These are phyloP conservation scores for Sarcodon sp. DNA, from an alignment of 768 basidiomycete species.

Conservation along the genomic window DNA sequence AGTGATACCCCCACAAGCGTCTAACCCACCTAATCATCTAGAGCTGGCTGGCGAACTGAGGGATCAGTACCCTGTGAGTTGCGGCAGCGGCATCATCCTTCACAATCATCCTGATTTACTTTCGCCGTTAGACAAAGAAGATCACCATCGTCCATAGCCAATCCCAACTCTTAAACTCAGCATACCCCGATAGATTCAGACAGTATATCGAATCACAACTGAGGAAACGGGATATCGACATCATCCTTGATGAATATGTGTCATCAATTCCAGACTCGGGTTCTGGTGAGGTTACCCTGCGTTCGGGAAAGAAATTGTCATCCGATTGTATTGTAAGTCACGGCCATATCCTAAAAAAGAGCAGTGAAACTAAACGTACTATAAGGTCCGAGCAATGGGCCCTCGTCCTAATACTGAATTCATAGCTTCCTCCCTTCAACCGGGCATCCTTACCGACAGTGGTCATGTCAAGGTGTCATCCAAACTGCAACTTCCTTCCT, in stretches of 20 bases:
- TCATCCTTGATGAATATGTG: slow-evolving; percentile 40
- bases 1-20: slow-evolving; percentile 25
- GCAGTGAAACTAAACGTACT: not conserved
- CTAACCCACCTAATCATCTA: slow-evolving; percentile 8
- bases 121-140: slow-evolving; percentile 19
- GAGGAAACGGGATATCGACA: slow-evolving; percentile 28
- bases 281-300: slow-evolving; percentile 28
- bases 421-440: slow-evolving; percentile 24
- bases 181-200: slow-evolving; percentile 44
- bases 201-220: slow-evolving; percentile 29
- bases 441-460: slow-evolving; percentile 18
- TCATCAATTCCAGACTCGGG: slow-evolving; percentile 30
- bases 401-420: slow-evolving; percentile 38
- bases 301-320: slow-evolving; percentile 30
- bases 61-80: slow-evolving; percentile 25
- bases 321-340: slow-evolving; percentile 47
- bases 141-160: slow-evolving; percentile 52
- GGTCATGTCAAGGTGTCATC: slow-evolving; percentile 38
- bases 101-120: not conserved
- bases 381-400: slow-evolving; percentile 17
- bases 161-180: slow-evolving; percentile 37
- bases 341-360: not conserved
- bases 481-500: slow-evolving; percentile 39
- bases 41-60: slow-evolving; percentile 33
- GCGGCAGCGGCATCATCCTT: not conserved